phyloP scores from a whole-genome alignment of 2,329 filamentous ascomycete species.

The Fusarium euwallaceae region DNA sequence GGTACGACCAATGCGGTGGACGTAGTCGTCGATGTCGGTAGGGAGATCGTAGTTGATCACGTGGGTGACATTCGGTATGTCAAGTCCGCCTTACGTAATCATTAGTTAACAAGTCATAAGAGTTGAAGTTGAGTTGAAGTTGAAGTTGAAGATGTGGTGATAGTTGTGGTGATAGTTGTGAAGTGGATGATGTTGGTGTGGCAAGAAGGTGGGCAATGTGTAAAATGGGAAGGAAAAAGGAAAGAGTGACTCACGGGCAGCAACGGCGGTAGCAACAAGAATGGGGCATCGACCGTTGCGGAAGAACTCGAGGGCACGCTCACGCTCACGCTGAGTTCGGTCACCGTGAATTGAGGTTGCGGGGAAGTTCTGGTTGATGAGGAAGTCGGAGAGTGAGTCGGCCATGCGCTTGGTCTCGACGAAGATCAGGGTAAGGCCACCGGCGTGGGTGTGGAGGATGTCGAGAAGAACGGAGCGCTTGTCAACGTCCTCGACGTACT shows the following conservation, averaged over 20 bases:
- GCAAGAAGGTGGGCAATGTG: too few relatives aligned
- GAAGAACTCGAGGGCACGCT: conserved; percentile 98
- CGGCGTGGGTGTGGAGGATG: conserved; percentile 94
- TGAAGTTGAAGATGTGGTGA: too few relatives aligned
- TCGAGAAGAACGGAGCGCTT: conserved; percentile 98
- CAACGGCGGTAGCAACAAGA: conserved; percentile 95
- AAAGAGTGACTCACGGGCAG: conserved; percentile 49
- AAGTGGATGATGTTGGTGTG: too few relatives aligned
- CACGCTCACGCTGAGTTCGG: conserved; percentile 98
- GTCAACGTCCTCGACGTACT: conserved; percentile 96
- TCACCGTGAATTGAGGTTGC: conserved; percentile 99
- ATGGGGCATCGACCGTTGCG: conserved; percentile 95
- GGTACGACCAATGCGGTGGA: conserved; percentile 99
- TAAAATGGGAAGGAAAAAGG: too few relatives aligned
- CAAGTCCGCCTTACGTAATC: too few relatives aligned
- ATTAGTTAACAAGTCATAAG: too few relatives aligned
- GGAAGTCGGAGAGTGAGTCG: conserved; percentile 95
- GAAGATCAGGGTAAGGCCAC: conserved; percentile 93
- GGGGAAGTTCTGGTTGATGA: conserved; percentile 98
- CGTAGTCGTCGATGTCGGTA: conserved; percentile 98
- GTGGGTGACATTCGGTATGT: conserved; percentile 83
- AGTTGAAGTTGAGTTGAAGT: too few relatives aligned
- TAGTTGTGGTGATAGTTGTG: too few relatives aligned
- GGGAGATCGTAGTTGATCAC: conserved; percentile 99
- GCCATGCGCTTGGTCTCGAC: conserved; percentile 99